Percentiles rank a stretch among this genome's conserved stretches.
Conservation (phyloP, 2,329 filamentous ascomycete genomes). For the Bipolaris zeicola region DNA sequence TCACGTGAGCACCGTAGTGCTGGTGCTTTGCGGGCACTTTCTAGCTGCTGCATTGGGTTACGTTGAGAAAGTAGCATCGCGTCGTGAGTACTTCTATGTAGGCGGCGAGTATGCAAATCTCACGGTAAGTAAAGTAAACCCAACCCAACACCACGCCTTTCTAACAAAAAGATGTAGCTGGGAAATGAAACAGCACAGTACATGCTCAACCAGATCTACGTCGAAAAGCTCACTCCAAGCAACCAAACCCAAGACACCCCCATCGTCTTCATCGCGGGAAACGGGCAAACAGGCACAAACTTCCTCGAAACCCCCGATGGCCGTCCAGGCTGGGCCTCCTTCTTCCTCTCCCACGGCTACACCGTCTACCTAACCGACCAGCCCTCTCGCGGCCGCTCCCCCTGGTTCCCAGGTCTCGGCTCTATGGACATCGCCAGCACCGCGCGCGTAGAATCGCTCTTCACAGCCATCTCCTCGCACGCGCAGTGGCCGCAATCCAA, state of each 20-base stretch:
- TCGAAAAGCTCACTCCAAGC: constrained; percentile 30
- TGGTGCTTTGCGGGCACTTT: background rate
- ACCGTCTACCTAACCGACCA: constrained; percentile 57
- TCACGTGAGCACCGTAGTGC: background rate
- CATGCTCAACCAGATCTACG: constrained; percentile 14
- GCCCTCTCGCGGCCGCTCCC: constrained; percentile 54
- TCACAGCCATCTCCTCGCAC: constrained; percentile 46
- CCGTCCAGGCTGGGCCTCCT: constrained; percentile 56
- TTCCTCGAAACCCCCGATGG: constrained; percentile 57
- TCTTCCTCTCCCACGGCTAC: constrained; percentile 55
- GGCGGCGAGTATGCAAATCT: constrained; percentile 32
- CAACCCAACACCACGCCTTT: too few species aligned
- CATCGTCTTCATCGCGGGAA: constrained; percentile 39
- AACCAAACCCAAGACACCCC: constrained; percentile 17
- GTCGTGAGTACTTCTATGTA: constrained; percentile 32
- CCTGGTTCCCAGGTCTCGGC: constrained; percentile 47
- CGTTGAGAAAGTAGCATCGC: background rate
- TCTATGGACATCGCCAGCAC: constrained; percentile 20
- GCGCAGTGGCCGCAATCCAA: constrained; percentile 51
- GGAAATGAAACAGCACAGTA: constrained; percentile 2
- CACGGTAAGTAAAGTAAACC: constrained; percentile 11
- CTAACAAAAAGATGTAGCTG: background rate
- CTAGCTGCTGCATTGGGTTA: background rate
- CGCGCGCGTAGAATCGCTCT: constrained; percentile 29
- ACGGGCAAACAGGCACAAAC: constrained; percentile 39